Evolutionary conservation across 2,329 filamentous ascomycete species (phyloP), one percentile per base, ranked within the genome.

Genomic region (Trichoderma sp.): DNA sequence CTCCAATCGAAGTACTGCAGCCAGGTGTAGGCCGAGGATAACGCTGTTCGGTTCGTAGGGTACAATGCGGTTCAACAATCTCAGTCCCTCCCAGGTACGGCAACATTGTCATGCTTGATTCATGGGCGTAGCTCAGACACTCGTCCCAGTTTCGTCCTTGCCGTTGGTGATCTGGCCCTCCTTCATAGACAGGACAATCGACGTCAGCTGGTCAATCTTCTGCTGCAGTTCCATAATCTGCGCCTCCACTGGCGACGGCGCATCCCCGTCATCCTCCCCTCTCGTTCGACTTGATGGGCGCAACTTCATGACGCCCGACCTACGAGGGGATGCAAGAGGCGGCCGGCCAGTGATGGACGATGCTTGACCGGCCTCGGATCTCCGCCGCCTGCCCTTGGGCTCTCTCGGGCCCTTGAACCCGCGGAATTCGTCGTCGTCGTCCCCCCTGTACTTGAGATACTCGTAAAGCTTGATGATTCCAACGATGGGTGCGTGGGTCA

Each of bases 391-490:
- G 63, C 63, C 58, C 68, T 70, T 68, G 51, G 64, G 63, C 68
- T 75, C 72, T 21, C 74, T 76, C 0, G 80, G 81, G 3, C 81
- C 85, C 71, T 79, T 81, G 75, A 82, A 84, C 30, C 77, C 80
- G 65, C 78, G 79, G 68, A 79, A 83, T 59, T 80, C 80, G 58
- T 81, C 80, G 14, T 74, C 70, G 14, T 73, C 67, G 7, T 78
- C 70, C 17, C 63, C 63, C 58, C 77, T 78, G 64, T 75, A 75
- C 24, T 76, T 75, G 52, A 85, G 68, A 70, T 79, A 79, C 76
- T 92, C 90, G 74, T 90, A 92, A n/a, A 82, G 72, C 74, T 85
- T 83, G 69, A 93, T 93, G 52, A 82, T 78, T n/a, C 78, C 85
- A 30, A 93, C 88, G 67, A 91, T 86, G 39, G 90, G 90, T 54